phyloP scores from a whole-genome alignment of 148 eudicot genomes.

The Vaccinium macrocarpon region DNA sequence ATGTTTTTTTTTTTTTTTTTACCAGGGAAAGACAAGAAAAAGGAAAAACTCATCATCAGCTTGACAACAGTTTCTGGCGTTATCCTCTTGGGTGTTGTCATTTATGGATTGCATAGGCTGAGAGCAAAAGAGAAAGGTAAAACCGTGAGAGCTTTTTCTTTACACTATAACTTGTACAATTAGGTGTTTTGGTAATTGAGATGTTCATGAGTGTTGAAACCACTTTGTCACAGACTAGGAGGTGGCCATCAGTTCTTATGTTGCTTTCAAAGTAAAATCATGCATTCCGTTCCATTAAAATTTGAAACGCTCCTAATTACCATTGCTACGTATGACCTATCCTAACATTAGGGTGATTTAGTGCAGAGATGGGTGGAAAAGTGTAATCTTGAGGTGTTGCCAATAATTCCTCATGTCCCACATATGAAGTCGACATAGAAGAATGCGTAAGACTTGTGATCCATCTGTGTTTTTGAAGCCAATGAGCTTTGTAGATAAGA shows the following conservation, averaged over 20 bases:
- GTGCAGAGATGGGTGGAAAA: neutral
- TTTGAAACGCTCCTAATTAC: neutral
- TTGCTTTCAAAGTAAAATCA: neutral
- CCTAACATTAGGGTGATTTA: neutral
- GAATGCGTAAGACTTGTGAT: neutral
- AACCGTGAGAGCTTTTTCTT: neutral
- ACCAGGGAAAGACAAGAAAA: constrained; percentile 3
- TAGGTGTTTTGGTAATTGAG: neutral
- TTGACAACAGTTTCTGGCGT: neutral
- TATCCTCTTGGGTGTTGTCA: constrained; percentile 9
- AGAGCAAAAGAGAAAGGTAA: constrained; percentile 13
- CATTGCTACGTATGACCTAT: neutral
- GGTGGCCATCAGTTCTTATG: neutral
- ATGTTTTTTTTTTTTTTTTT: neutral
- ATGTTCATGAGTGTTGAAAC: neutral
- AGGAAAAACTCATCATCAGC: constrained; percentile 4
- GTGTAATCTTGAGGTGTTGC: neutral
- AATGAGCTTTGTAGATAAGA: too few species aligned
- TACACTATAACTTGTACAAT: neutral
- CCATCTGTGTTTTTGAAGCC: too few species aligned
- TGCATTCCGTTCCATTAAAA: neutral
- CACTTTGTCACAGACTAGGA: neutral
- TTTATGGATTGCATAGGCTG: constrained; percentile 3
- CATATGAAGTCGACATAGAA: neutral
- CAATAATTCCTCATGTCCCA: neutral